Evolutionary conservation across 1,139 yeast genomes (phyloP).

Genomic region (Wickerhamomyces sp.): DNA sequence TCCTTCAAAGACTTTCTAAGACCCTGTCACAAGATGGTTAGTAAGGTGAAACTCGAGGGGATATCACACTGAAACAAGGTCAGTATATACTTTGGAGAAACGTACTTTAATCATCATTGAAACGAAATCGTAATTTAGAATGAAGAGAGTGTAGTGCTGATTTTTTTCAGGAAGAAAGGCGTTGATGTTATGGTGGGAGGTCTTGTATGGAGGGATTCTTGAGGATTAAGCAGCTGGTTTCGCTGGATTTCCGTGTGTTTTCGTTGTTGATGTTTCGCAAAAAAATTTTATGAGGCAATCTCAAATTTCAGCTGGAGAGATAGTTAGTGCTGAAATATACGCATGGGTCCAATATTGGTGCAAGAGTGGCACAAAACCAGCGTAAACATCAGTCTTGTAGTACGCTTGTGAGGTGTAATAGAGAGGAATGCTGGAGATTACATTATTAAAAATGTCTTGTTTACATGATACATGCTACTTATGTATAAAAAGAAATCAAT

Average conservation of each 20-base stretch:
- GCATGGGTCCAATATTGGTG: no score
- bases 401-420: no score
- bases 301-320: background rate
- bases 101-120: constrained; percentile 1
- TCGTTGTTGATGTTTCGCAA: background rate
- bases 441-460: no score
- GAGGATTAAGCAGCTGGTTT: no score
- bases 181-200: no score
- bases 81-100: background rate
- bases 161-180: background rate
- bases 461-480: no score
- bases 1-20: constrained; percentile 24
- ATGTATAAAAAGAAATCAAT: no score
- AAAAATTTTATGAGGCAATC: background rate
- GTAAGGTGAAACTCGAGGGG: background rate
- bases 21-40: constrained; percentile 13
- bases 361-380: no score
- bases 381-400: no score
- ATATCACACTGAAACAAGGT: background rate
- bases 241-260: background rate
- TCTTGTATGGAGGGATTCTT: no score
- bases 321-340: background rate
- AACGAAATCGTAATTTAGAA: no score
- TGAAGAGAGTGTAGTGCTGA: background rate
- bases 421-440: no score